Evolutionary conservation across 257 asterid genomes (phyloP), one percentile per base, ranked within the genome.

Genomic region (Haberlea rhodopensis): DNA sequence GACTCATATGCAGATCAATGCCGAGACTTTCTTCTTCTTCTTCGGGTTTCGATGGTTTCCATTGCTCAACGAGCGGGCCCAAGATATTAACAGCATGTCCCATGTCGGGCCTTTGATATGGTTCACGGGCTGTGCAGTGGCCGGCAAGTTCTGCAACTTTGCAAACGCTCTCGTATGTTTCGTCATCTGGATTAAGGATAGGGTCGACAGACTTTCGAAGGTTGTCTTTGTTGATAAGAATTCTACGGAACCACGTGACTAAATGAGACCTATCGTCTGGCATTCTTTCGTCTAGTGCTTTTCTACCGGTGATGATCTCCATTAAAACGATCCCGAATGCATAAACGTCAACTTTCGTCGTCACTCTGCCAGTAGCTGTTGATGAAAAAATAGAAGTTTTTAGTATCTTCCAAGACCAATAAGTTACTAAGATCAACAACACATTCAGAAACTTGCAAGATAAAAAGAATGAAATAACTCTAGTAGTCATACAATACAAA

Each of bases 81-180:
- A 92, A 74, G 25, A 92, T 87, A 22, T 89, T 89, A 21, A 89
- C 97, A 1, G 95, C 96, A 6, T 92, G 97, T 8, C 99, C 99
- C 99, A 92, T 92, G 63, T 92, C 97, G 5, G 97, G 99, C 54
- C 99, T 82, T 72, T 92, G 99, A 76, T 63, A 77, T 8, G 99
- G 95, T 72, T 92, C 97, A 0, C 95, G 89, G 8, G 96, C 96
- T 1, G 97, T 84, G 79, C 97, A 89, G 13, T 92, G 95, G 13
- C 97, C 95, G 0, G 97, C 99, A 66, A 92, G 62, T 78, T 92
- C 99, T 9, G 91, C 85, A 8, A 80, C 98, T 68, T 80, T 89
- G 85, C 86, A 87, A 18, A 92, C 84, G 80, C 95, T 89, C 37
- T 89, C 87, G 9, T 87, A 84, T 0, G 97, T 85, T 57, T 85